A percentile compares a stretch with the other conserved stretches of the same genome.
Evolutionary conservation across 208 protist species (phyloP).

Genomic region (Acanthamoeba culbertsoni): DNA sequence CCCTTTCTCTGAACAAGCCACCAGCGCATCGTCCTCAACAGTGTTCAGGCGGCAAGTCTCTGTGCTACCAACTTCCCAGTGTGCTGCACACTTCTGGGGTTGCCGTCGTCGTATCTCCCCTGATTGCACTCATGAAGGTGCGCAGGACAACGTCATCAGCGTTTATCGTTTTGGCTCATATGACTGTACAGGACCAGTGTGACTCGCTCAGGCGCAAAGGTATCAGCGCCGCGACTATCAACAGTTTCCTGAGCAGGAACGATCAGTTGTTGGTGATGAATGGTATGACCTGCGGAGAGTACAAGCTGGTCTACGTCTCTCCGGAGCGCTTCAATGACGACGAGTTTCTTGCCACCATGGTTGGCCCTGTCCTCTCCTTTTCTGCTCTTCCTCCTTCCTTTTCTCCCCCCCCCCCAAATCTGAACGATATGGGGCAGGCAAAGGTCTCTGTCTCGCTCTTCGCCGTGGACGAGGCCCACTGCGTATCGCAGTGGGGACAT

Average conservation of each 20-base stretch:
- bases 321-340: slow-evolving; percentile 16
- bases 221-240: slow-evolving; percentile 12
- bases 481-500: slow-evolving; percentile 90
- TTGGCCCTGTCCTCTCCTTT: not conserved
- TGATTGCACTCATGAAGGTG: slow-evolving; percentile 41
- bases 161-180: too few species aligned
- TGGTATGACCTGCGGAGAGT: not conserved
- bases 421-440: not conserved
- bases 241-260: not conserved
- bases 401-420: too few species aligned
- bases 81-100: not conserved
- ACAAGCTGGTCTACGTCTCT: slow-evolving; percentile 45
- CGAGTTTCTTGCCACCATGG: not conserved
- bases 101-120: not conserved
- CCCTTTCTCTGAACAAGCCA: too few species aligned
- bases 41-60: slow-evolving; percentile 10
- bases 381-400: too few species aligned
- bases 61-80: slow-evolving; percentile 39
- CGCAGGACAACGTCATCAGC: too few species aligned
- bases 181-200: slow-evolving; percentile 32
- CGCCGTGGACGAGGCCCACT: slow-evolving; percentile 92
- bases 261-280: not conserved
- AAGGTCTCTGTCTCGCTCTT: slow-evolving; percentile 52
- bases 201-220: slow-evolving; percentile 4
- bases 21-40: not conserved